Evolutionary conservation across 345 rosid genomes (phyloP).

Genomic region (Kernera saxatilis): DNA sequence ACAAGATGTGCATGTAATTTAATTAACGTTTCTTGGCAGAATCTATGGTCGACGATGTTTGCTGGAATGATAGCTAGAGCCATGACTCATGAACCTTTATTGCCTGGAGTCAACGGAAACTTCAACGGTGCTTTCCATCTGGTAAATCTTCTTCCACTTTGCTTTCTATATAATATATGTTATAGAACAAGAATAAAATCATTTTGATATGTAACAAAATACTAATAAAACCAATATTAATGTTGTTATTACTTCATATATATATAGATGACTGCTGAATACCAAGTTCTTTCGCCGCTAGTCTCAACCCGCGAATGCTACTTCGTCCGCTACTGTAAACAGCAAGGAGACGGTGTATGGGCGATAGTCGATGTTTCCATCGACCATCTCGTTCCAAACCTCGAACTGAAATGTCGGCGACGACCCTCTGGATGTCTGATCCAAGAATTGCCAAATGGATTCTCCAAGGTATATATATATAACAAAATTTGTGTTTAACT

Average conservation of each 20-base stretch:
- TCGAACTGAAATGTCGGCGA: conserved; percentile 47
- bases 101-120: conserved; percentile 62
- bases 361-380: conserved; percentile 92
- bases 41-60: conserved; percentile 72
- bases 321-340: conserved; percentile 71
- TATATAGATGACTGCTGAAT: conserved; percentile 91
- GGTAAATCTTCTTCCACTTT: conserved; percentile 33
- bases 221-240: neutral
- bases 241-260: neutral
- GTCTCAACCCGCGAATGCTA: conserved; percentile 77
- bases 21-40: conserved; percentile 33
- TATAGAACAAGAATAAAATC: neutral
- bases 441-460: conserved; percentile 74
- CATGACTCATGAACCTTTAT: conserved; percentile 53
- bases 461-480: conserved; percentile 51
- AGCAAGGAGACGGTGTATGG: conserved; percentile 74
- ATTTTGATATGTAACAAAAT: neutral
- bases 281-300: conserved; percentile 68
- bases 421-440: conserved; percentile 91
- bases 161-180: neutral
- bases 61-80: conserved; percentile 69
- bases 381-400: conserved; percentile 57
- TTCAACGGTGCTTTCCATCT: conserved; percentile 74
- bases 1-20: neutral
- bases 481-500: neutral